Percentiles rank a stretch among this genome's conserved stretches.
Evolutionary conservation across 108 stramenopile species (phyloP).

Genomic region (Mediolabrus comicus): DNA sequence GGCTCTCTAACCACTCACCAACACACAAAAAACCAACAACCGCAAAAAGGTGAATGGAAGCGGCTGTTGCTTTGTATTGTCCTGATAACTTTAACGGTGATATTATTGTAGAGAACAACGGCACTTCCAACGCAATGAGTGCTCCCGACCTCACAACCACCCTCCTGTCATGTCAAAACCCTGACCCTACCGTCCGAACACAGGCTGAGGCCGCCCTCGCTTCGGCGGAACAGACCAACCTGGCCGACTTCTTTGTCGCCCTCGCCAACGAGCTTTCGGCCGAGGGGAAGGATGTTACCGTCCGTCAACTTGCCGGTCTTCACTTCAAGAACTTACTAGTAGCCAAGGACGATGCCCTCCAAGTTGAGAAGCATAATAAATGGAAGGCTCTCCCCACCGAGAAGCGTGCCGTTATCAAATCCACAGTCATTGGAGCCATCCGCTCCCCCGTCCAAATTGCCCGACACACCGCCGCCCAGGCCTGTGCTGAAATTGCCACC

Average conservation of each 20-base stretch:
- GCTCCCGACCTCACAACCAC: constrained; percentile 42
- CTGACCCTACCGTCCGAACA: constrained; percentile 43
- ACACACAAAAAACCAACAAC: too few species aligned
- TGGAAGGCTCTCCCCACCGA: constrained; percentile 69
- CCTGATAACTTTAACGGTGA: too few species aligned
- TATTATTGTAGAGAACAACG: too few species aligned
- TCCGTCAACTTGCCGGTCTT: constrained; percentile 80
- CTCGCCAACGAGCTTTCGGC: constrained; percentile 64
- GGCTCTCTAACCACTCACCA: too few species aligned
- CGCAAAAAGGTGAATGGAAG: too few species aligned
- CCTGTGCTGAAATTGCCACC: constrained; percentile 82
- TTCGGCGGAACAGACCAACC: constrained; percentile 42
- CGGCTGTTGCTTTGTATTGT: too few species aligned
- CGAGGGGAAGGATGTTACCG: constrained; percentile 60
- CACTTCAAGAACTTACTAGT: constrained; percentile 85
- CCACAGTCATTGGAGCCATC: constrained; percentile 58
- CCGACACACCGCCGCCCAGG: constrained; percentile 79
- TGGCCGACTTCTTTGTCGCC: constrained; percentile 52
- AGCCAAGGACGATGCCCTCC: constrained; percentile 72
- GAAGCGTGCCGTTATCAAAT: constrained; percentile 60
- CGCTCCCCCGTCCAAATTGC: constrained; percentile 54
- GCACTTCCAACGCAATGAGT: too few species aligned
- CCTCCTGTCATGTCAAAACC: constrained; percentile 36
- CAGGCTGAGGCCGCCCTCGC: constrained; percentile 42
- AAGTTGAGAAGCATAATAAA: constrained; percentile 53